These are phyloP conservation scores for Nakazawaea populi DNA, from an alignment of 805 yeast species.

Conservation along the genomic window DNA sequence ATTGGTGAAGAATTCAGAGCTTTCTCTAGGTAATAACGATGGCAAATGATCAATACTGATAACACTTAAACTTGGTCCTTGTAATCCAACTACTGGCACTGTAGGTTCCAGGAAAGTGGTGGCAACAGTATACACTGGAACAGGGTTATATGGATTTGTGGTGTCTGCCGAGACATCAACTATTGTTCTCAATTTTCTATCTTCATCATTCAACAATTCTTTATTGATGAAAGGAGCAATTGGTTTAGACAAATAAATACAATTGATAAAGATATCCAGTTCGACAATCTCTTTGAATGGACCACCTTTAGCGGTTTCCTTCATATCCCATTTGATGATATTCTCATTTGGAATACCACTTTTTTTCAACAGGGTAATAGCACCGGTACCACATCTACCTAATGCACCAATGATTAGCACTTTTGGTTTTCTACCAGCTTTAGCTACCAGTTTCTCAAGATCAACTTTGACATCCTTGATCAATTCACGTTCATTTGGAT, in stretches of 20 bases:
- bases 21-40: conserved; percentile 91
- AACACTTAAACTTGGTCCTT: conserved; percentile 85
- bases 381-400: conserved; percentile 99
- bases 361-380: conserved; percentile 74
- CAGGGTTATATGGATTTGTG: conserved; percentile 96
- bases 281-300: conserved; percentile 90
- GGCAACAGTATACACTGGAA: conserved; percentile 87
- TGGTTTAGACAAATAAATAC: conserved; percentile 90
- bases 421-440: conserved; percentile 65
- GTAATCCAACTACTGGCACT: conserved; percentile 69
- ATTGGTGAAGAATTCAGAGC: conserved; percentile 83
- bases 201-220: conserved; percentile 55
- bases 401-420: conserved; percentile 92
- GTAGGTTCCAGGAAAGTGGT: conserved; percentile 92
- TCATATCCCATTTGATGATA: conserved; percentile 92
- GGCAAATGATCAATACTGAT: conserved; percentile 96
- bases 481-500: conserved; percentile 70
- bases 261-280: conserved; percentile 88
- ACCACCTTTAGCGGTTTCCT: conserved; percentile 95
- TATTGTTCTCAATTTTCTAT: conserved; percentile 81
- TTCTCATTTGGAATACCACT: conserved; percentile 84
- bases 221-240: conserved; percentile 85
- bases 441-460: conserved; percentile 48
- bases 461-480: conserved; percentile 64
- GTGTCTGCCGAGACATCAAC: conserved; percentile 99